These are phyloP conservation scores for Deakozyma indianensis DNA, from an alignment of 805 yeast genomes.

Conservation along the genomic window DNA sequence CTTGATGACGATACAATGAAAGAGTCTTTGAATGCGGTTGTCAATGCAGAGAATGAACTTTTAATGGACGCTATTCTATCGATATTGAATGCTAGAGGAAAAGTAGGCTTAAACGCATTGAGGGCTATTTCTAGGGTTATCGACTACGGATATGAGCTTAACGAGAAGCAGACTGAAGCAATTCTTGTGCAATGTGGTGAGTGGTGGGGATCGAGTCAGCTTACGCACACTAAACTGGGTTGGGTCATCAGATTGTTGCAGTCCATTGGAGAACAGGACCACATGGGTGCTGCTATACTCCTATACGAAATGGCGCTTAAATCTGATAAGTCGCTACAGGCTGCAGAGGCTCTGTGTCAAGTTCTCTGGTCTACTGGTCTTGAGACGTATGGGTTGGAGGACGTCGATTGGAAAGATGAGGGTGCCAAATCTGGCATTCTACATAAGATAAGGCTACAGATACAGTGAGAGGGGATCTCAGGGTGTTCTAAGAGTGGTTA, in stretches of 20 bases:
- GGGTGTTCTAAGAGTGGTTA: too few relatives aligned
- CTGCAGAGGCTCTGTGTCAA: background rate
- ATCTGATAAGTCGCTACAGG: background rate
- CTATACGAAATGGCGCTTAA: background rate
- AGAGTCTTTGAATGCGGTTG: background rate
- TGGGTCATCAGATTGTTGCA: background rate
- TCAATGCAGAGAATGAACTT: background rate
- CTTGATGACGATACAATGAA: background rate
- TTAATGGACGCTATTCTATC: background rate
- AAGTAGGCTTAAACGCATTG: background rate
- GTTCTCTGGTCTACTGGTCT: background rate
- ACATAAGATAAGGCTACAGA: too few relatives aligned
- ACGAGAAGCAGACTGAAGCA: background rate
- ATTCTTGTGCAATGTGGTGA: background rate
- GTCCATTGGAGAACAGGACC: background rate
- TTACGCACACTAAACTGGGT: background rate
- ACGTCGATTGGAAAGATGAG: background rate
- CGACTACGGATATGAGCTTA: background rate
- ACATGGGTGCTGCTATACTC: background rate
- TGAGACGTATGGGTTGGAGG: background rate
- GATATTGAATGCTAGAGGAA: background rate
- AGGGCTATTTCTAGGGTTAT: background rate
- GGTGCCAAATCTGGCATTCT: too few relatives aligned
- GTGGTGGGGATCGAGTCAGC: too few relatives aligned
- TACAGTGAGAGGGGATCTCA: too few relatives aligned